phyloP scores from a whole-genome alignment of 495 filamentous ascomycete species.

The Xylaria cubensis region DNA sequence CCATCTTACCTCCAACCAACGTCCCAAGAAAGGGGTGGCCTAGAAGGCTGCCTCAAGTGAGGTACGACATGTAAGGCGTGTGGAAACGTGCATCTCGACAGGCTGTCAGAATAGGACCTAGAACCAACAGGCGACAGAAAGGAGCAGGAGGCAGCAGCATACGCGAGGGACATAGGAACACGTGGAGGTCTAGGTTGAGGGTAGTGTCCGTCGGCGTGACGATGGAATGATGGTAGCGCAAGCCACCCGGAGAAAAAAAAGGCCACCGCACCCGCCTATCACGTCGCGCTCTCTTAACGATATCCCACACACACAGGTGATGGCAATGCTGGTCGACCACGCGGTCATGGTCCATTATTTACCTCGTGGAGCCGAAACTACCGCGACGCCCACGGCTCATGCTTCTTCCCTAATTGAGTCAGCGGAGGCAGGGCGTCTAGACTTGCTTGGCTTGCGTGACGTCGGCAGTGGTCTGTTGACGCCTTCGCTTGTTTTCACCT shows the following conservation, averaged over 20 bases:
- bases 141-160: conserved; percentile 6
- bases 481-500: conserved; percentile 22
- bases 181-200: conserved; percentile 18
- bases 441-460: neutral
- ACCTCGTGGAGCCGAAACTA: conserved; percentile 17
- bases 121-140: neutral
- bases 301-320: neutral
- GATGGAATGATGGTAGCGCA: conserved; percentile 14
- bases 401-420: conserved; percentile 16
- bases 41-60: conserved; percentile 15
- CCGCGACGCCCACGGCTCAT: neutral
- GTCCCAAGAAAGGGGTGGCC: conserved; percentile 5
- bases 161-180: conserved; percentile 12
- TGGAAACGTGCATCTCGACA: conserved; percentile 9
- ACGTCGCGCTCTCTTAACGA: conserved; percentile 14
- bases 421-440: neutral
- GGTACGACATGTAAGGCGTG: conserved; percentile 8
- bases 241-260: conserved; percentile 16
- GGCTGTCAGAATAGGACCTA: neutral
- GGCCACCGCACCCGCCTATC: neutral
- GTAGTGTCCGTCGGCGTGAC: conserved; percentile 11
- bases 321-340: conserved; percentile 22
- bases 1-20: conserved; percentile 16
- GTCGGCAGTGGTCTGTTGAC: neutral
- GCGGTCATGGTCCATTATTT: conserved; percentile 13